A percentile compares a stretch with the other conserved stretches of the same genome.
Conservation (phyloP, 2,329 filamentous ascomycete genomes). For the Plenodomus lindquistii region DNA sequence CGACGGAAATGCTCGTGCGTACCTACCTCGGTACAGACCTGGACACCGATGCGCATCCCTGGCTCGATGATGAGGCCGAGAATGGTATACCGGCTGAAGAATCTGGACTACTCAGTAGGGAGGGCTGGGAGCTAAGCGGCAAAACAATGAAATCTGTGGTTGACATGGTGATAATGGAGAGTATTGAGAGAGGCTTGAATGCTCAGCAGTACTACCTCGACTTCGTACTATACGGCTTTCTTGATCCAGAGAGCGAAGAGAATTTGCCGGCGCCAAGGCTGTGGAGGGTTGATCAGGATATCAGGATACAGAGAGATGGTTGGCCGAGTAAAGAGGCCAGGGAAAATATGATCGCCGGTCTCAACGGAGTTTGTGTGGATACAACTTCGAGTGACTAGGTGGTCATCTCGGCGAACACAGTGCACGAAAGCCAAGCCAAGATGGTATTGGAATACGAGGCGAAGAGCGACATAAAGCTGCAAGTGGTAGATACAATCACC, state of each 20-base stretch:
- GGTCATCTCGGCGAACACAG: too few species aligned
- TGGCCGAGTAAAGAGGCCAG: conserved; percentile 7
- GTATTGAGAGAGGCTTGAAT: conserved; percentile 55
- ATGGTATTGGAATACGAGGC: too few species aligned
- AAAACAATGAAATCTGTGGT: conserved; percentile 53
- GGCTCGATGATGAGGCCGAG: conserved; percentile 28
- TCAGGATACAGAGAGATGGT: conserved; percentile 4
- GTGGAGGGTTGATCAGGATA: conserved; percentile 57
- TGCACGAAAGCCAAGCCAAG: too few species aligned
- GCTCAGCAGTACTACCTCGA: conserved; percentile 59
- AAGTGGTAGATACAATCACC: too few species aligned
- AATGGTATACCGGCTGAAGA: conserved; percentile 32
- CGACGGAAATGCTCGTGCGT: conserved; percentile 16
- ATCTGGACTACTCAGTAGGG: conserved; percentile 43
- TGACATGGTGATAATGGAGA: conserved; percentile 54
- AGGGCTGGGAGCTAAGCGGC: conserved; percentile 58
- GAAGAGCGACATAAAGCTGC: too few species aligned
- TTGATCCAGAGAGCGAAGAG: conserved; percentile 55
- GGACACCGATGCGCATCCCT: conserved; percentile 17
- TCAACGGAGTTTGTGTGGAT: neutral
- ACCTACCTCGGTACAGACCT: conserved; percentile 28
- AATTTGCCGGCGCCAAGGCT: conserved; percentile 55
- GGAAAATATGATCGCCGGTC: neutral
- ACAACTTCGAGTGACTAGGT: neutral
- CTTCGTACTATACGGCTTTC: conserved; percentile 67